Conservation (phyloP, 192 early-diverging fungal species). For the Linnemannia zychae region DNA sequence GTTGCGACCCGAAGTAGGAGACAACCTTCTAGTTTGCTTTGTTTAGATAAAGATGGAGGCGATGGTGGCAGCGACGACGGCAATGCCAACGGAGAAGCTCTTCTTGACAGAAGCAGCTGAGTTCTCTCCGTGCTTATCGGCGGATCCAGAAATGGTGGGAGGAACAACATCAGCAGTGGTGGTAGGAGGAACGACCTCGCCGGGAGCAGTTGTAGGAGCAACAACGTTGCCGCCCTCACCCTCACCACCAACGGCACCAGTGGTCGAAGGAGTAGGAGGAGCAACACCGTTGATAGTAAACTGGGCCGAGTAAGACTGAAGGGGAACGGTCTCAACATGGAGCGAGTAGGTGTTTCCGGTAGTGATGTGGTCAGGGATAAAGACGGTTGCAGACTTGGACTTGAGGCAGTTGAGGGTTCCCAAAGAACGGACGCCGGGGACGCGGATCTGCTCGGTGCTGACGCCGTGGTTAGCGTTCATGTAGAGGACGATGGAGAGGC, state of each 20-base stretch:
- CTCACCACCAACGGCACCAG: neutral
- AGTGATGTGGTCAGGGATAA: neutral
- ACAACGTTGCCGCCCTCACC: neutral
- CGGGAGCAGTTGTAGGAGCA: neutral
- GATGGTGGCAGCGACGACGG: constrained; percentile 27
- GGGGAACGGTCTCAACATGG: constrained; percentile 14
- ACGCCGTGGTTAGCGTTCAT: neutral
- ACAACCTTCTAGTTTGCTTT: too few species aligned
- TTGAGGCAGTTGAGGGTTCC: constrained; percentile 19
- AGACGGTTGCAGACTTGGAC: constrained; percentile 1
- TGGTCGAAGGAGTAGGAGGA: constrained; percentile 1
- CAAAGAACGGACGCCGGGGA: neutral
- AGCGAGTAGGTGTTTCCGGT: constrained; percentile 12
- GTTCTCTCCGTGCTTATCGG: neutral
- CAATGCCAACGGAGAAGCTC: constrained; percentile 23
- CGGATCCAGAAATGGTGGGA: neutral
- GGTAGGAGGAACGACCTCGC: neutral
- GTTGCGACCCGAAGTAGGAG: neutral
- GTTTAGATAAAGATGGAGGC: constrained; percentile 35
- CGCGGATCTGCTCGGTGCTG: constrained; percentile 12
- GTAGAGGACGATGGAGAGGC: constrained; percentile 20
- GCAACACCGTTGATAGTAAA: constrained; percentile 14
- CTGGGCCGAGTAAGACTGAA: constrained; percentile 30
- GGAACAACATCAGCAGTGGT: neutral
- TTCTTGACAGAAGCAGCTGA: constrained; percentile 15